These are phyloP conservation scores for Yamagishiella unicocca DNA, from an alignment of 139 green algal species.

Conservation along the genomic window DNA sequence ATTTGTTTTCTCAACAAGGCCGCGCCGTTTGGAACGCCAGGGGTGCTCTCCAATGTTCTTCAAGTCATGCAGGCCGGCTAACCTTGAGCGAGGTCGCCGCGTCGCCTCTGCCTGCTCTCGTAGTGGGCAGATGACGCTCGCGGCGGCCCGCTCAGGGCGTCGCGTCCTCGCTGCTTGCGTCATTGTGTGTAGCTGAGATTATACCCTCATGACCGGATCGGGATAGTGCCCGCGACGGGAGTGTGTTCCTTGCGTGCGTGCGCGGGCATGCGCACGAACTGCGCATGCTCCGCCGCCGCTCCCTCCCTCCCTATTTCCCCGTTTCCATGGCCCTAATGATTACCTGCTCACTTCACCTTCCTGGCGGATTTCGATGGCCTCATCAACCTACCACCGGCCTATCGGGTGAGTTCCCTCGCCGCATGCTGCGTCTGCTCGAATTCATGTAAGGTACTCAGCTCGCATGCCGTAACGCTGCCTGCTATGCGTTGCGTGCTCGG, in stretches of 20 bases:
- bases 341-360: background rate
- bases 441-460: too few relatives aligned
- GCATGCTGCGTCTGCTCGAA: background rate
- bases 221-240: slow-evolving; percentile 63
- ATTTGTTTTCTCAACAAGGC: background rate
- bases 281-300: background rate
- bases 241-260: slow-evolving; percentile 33
- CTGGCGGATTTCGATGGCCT: too few relatives aligned
- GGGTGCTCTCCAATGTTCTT: slow-evolving; percentile 18
- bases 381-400: background rate
- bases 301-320: background rate
- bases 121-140: background rate
- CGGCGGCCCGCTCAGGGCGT: background rate
- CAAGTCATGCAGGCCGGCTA: background rate
- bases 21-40: slow-evolving; percentile 16
- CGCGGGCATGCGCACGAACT: background rate
- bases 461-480: background rate
- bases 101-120: background rate
- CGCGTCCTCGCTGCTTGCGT: too few relatives aligned
- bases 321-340: background rate
- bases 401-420: background rate
- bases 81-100: background rate
- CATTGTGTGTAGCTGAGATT: slow-evolving; percentile 33
- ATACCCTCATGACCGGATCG: slow-evolving; percentile 64
- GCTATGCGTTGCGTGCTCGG: background rate